Conservation (phyloP, 2,329 filamentous ascomycete species). For the Penicillium sp. region DNA sequence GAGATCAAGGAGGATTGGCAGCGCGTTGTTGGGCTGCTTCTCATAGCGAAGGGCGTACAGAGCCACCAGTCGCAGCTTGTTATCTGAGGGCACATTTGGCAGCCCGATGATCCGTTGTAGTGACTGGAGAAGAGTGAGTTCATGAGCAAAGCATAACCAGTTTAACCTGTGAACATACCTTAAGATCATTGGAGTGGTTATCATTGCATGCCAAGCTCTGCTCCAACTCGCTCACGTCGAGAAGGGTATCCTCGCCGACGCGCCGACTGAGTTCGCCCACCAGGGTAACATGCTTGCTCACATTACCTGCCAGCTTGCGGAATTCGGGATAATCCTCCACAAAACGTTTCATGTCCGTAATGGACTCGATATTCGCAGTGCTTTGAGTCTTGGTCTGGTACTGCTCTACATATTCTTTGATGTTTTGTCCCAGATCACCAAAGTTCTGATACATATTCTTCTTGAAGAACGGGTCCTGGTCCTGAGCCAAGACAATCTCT, state of each 20-base stretch:
- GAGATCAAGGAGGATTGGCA: conserved; percentile 82
- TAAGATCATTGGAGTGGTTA: conserved; percentile 87
- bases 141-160: background rate
- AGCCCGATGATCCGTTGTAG: conserved; percentile 84
- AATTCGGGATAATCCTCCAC: conserved; percentile 99
- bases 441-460: conserved; percentile 99
- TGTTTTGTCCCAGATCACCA: conserved; percentile 89
- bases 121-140: conserved; percentile 51
- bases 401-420: conserved; percentile 98
- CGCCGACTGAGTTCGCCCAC: conserved; percentile 89
- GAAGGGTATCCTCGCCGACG: conserved; percentile 77
- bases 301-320: conserved; percentile 91
- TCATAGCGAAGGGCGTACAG: conserved; percentile 94
- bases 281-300: conserved; percentile 96
- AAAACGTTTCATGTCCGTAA: conserved; percentile 97
- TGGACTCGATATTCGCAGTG: conserved; percentile 93
- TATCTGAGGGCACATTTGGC: conserved; percentile 70
- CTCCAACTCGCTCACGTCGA: conserved; percentile 97
- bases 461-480: conserved; percentile 98
- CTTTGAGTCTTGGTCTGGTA: conserved; percentile 98
- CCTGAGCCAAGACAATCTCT: conserved; percentile 92
- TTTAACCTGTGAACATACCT: conserved; percentile 52
- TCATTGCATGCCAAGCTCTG: conserved; percentile 97
- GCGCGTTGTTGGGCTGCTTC: conserved; percentile 76
- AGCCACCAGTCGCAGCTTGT: conserved; percentile 84